Evolutionary conservation across 306 rosid genomes (phyloP).

Genomic region (Prunus kanzakura): DNA sequence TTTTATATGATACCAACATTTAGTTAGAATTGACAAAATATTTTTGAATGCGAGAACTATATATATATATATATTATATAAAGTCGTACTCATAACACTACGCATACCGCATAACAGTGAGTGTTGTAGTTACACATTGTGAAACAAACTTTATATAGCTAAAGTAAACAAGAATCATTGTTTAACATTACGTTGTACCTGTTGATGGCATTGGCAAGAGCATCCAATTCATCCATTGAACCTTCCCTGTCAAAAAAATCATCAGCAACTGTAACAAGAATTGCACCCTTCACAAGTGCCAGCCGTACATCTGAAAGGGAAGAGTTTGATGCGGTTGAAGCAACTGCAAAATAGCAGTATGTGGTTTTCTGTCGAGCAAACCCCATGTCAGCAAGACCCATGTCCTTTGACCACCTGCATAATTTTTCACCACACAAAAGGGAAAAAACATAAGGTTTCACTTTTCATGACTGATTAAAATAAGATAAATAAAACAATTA

Average conservation of each 20-base stretch:
- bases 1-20: not conserved
- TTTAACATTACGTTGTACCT: constrained; percentile 11
- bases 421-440: not conserved
- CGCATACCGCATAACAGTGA: not conserved
- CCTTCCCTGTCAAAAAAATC: constrained; percentile 56
- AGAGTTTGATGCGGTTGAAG: constrained; percentile 27
- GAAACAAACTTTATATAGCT: not conserved
- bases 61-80: not conserved
- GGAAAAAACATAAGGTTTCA: not conserved
- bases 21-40: not conserved
- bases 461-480: not conserved
- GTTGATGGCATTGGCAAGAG: constrained; percentile 35
- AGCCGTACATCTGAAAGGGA: constrained; percentile 33
- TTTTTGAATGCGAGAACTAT: not conserved
- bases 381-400: constrained; percentile 41
- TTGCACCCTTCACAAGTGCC: constrained; percentile 41
- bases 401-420: constrained; percentile 41
- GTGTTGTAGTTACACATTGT: not conserved
- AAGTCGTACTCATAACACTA: too few species aligned
- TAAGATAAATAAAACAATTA: too few species aligned
- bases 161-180: not conserved
- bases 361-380: constrained; percentile 62
- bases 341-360: constrained; percentile 45
- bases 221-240: constrained; percentile 33
- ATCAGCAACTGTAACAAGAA: constrained; percentile 48